A percentile compares a stretch with the other conserved stretches of the same genome.
phyloP scores from a whole-genome alignment of 306 rosid genomes.

The Pterocarpus macrocarpus region DNA sequence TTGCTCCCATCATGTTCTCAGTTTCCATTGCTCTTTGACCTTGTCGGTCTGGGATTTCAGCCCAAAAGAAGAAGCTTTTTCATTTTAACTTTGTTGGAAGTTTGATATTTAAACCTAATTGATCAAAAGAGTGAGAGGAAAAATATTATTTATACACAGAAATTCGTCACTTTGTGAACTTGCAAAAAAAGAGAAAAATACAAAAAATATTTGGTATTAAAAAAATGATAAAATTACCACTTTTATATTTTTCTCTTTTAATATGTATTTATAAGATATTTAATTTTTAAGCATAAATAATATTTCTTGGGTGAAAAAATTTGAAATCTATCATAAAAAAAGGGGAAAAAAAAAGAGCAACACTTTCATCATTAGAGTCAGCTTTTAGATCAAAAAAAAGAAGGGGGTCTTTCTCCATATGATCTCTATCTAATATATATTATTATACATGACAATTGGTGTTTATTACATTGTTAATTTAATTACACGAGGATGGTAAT shows the following conservation, averaged over 20 bases:
- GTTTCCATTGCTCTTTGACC: conserved; percentile 29
- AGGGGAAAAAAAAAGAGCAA: not conserved
- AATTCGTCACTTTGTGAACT: too few relatives aligned
- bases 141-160: too few relatives aligned
- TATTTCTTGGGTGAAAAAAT: not conserved
- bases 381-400: not conserved
- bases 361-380: not conserved
- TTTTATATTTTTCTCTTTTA: too few relatives aligned
- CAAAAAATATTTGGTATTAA: too few relatives aligned
- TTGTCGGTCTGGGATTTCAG: not conserved
- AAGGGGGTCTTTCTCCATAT: not conserved
- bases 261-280: too few relatives aligned
- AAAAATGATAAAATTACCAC: too few relatives aligned
- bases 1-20: not conserved
- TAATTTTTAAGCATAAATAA: too few relatives aligned
- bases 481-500: conserved; percentile 20
- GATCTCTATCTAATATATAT: not conserved
- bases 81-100: not conserved
- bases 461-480: conserved; percentile 12
- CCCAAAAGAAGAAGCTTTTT: not conserved
- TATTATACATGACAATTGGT: not conserved
- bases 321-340: not conserved
- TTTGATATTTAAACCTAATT: not conserved
- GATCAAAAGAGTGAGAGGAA: not conserved
- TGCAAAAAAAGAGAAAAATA: too few relatives aligned